These are phyloP conservation scores for Hydnum rufescens DNA, from an alignment of 768 basidiomycete species.

Conservation along the genomic window DNA sequence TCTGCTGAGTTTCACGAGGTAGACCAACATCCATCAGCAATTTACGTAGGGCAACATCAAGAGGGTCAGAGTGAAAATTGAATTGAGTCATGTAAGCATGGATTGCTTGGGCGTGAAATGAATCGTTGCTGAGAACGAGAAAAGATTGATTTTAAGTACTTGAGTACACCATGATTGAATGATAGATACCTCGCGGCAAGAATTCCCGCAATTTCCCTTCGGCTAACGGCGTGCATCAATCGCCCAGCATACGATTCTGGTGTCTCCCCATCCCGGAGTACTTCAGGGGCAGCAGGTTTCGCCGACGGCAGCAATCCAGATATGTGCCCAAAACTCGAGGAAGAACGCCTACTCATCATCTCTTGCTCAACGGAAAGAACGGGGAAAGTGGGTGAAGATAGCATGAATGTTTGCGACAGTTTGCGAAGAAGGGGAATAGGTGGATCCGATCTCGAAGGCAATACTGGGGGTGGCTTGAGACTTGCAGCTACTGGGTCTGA, in stretches of 20 bases:
- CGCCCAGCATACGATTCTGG: constrained; percentile 50
- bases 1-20: constrained; percentile 94
- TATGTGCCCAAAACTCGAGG: neutral
- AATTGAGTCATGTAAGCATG: constrained; percentile 55
- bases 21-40: constrained; percentile 81
- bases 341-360: neutral
- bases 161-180: neutral
- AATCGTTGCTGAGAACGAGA: constrained; percentile 34
- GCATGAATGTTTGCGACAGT: too few relatives aligned
- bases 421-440: too few relatives aligned
- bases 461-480: too few relatives aligned
- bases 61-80: constrained; percentile 55
- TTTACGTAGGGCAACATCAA: constrained; percentile 80
- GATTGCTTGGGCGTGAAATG: constrained; percentile 49
- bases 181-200: constrained; percentile 54
- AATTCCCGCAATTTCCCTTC: constrained; percentile 60
- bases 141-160: constrained; percentile 1
- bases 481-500: too few relatives aligned
- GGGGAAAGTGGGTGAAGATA: too few relatives aligned
- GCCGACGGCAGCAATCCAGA: neutral
- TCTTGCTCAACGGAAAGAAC: too few relatives aligned
- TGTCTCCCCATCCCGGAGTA: constrained; percentile 34
- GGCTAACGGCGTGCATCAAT: constrained; percentile 41
- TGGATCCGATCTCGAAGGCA: too few relatives aligned
- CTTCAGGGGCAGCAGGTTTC: neutral